phyloP scores from a whole-genome alignment of 176 grass and related monocot genomes.

The Carex scoparia region DNA sequence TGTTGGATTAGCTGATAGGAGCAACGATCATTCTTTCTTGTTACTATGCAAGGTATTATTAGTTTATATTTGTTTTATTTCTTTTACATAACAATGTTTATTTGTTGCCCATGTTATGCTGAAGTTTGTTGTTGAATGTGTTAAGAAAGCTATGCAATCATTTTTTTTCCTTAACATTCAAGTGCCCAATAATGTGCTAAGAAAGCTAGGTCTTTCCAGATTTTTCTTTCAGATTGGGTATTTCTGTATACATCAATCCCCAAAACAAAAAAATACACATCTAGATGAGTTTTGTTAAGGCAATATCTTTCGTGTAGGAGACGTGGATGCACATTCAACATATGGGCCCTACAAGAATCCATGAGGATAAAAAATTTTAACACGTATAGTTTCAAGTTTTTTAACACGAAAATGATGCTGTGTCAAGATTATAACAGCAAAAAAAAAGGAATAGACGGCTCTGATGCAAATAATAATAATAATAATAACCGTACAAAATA shows the following conservation, averaged over 20 bases:
- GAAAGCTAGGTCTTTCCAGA: neutral
- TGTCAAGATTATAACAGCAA: neutral
- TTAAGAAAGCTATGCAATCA: neutral
- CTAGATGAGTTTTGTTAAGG: neutral
- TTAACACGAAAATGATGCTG: neutral
- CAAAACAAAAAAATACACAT: neutral
- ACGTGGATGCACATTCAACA: too few relatives aligned
- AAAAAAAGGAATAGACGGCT: neutral
- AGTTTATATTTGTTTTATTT: neutral
- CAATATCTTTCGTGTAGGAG: neutral
- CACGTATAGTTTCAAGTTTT: too few relatives aligned
- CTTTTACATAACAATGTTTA: neutral
- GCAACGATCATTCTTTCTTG: slow-evolving; percentile 24
- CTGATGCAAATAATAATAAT: neutral
- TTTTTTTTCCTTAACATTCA: neutral
- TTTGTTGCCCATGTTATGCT: neutral
- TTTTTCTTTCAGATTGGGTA: neutral
- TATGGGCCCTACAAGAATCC: too few relatives aligned
- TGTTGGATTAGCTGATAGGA: slow-evolving; percentile 28
- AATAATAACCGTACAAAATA: too few relatives aligned
- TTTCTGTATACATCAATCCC: neutral
- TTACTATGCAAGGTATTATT: slow-evolving; percentile 30
- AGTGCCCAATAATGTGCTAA: neutral
- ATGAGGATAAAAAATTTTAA: too few relatives aligned
- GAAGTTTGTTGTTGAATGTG: neutral